Evolutionary conservation across 768 basidiomycete species (phyloP), one percentile per base, ranked within the genome.

Genomic region (Lactarius evosmus): DNA sequence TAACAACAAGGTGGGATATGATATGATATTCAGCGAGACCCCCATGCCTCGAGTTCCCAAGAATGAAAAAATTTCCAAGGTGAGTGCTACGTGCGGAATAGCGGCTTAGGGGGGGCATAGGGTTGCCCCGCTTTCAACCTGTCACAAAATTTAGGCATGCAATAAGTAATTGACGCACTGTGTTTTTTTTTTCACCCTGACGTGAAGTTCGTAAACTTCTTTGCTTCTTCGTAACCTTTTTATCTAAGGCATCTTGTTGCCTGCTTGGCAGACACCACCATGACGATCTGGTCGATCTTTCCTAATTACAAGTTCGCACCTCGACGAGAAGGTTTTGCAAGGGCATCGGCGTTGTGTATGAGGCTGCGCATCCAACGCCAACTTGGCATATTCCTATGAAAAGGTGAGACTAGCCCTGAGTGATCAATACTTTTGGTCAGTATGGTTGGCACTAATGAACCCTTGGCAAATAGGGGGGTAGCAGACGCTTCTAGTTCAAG

Each of bases 281-380:
- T 98, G 67, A 96, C 95, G 75, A 92, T 98, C 66, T 98, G 97
- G 96, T 91, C 92, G 1, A 90, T 98, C 66, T 88, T 87, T 32
- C 82, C 83, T 11, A 88, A 85, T 69, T 94, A 89, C 72, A 93
- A 95, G 71, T 93, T 95, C 74, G 90, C 83, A 71, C 84, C 89
- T n/a, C n/a, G n/a, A n/a, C 61, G 94, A 97, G 69, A 94, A 93
- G 76, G 83, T 87, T 22, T 79, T 98, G 25, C 81, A 87, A 70
- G 96, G 95, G 3, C 97, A 98, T 75, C 97, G 98, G 72, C 84
- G 96, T 66, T 98, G 96, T 97, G 96, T 98, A 30, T 98, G 96
- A 96, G 96, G 98, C 74, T 97, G 95, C 74, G 97, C 96, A 16
- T 98, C 98, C 76, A 95, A 93, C 72, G 97, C 97, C 38, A 97